Evolutionary conservation across 2,329 filamentous ascomycete species (phyloP), one percentile per base, ranked within the genome.

Genomic region (Exophiala sp.): DNA sequence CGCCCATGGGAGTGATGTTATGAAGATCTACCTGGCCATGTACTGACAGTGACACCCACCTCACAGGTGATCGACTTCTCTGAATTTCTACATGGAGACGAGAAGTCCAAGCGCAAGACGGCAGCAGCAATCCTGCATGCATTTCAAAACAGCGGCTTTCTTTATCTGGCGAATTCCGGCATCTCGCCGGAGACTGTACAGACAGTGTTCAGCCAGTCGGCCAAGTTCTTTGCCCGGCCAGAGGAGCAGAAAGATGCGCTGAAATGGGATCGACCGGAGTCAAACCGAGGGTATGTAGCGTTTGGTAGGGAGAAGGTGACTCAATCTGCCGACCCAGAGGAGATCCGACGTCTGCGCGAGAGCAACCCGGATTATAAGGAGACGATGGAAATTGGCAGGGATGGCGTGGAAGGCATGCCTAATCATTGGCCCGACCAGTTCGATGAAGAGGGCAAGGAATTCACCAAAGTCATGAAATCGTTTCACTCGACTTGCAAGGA

Each of bases 141-240:
- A 37, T 95, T 95, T 71, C 86, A 88, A 62, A 83, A 78, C 1
- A 85, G 88, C 2, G 90, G 90, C 50, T 95, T 96, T 73, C 80
- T 95, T 63, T 95, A 95, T 68, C 79, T 95, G 32, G 82, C 82
- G 60, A 86, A 90, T 66, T 82, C 90, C 57, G 79, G 85, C 30
- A 85, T 95, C 55, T 68, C 81, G 0, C 62, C 77, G 2, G 69
- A 76, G 8, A 75, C 76, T 7, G 70, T 88, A 10, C 66, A 76
- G 51, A 67, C 76, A 50, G 76, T 83, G 53, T 94, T 93, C 65
- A 65, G 72, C 55, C 74, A 76, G 48, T 89, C 85, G 3, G 81
- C 82, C 43, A 70, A 73, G 55, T 89, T 90, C 73, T 93, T 93
- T 67, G 67, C 69, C 9, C 79, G 85, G 46, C 72, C 81, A 2